phyloP scores from a whole-genome alignment of 805 yeast species.

The Saturnispora galanensis region DNA sequence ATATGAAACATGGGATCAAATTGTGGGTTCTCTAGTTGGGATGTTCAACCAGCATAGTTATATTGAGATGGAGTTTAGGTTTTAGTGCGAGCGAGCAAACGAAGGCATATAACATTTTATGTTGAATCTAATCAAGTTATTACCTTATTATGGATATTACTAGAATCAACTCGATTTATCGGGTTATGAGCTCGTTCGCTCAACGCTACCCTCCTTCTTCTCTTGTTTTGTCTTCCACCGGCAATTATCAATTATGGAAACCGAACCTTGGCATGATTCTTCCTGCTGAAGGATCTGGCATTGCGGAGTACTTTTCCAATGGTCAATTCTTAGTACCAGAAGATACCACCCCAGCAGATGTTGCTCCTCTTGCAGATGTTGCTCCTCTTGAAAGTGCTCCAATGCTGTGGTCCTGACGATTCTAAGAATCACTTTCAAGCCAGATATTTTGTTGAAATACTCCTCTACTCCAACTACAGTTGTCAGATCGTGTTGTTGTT shows the following conservation, averaged over 20 bases:
- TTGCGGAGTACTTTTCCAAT: neutral
- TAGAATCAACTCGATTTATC: neutral
- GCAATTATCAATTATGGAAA: neutral
- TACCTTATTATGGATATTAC: too few relatives aligned
- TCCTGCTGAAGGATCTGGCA: neutral
- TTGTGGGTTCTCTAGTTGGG: slow-evolving; percentile 13
- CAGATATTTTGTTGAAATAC: too few relatives aligned
- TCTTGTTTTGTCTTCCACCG: neutral
- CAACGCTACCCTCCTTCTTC: neutral
- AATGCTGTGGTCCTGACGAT: too few relatives aligned
- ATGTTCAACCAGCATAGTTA: slow-evolving; percentile 8
- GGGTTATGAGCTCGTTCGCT: neutral
- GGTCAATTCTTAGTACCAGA: neutral
- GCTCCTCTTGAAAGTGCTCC: too few relatives aligned
- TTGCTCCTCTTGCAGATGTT: too few relatives aligned
- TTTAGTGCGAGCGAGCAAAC: too few relatives aligned
- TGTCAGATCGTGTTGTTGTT: too few relatives aligned
- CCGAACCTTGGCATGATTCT: neutral
- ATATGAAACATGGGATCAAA: slow-evolving; percentile 15
- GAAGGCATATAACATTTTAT: too few relatives aligned
- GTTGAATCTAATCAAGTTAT: too few relatives aligned
- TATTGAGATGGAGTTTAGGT: slow-evolving; percentile 9
- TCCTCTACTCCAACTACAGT: too few relatives aligned
- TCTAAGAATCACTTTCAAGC: too few relatives aligned
- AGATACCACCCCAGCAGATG: neutral